These are phyloP conservation scores for Pythium aquatile DNA, from an alignment of 352 stramenopile genomes.

Conservation along the genomic window DNA sequence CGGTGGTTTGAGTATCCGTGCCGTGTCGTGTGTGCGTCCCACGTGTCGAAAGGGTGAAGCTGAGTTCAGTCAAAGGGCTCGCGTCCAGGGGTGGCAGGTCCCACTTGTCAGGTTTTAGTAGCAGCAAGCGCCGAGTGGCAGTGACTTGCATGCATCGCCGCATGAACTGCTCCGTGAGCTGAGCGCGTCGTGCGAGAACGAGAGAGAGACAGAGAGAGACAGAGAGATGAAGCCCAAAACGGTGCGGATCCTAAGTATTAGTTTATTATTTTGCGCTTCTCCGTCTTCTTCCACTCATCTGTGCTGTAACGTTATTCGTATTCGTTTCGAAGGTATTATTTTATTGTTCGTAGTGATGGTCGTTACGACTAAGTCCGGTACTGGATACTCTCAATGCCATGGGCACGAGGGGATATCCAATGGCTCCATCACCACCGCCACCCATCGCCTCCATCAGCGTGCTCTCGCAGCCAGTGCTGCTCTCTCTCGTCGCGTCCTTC, in stretches of 20 bases:
- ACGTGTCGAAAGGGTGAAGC: background rate
- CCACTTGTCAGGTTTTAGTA: constrained; percentile 7
- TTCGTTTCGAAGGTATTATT: too few relatives aligned
- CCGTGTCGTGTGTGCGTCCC: constrained; percentile 5
- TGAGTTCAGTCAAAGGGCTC: background rate
- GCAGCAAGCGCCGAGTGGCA: background rate
- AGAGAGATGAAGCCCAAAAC: background rate
- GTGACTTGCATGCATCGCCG: constrained; percentile 4
- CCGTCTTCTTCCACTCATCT: too few relatives aligned
- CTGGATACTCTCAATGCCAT: too few relatives aligned
- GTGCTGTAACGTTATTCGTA: too few relatives aligned
- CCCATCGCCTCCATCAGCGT: background rate
- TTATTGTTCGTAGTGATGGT: too few relatives aligned
- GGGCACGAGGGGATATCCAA: too few relatives aligned
- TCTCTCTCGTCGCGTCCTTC: constrained; percentile 19
- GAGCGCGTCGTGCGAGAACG: background rate
- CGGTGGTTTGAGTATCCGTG: constrained; percentile 2
- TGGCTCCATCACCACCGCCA: too few relatives aligned
- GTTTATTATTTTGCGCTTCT: constrained; percentile 29
- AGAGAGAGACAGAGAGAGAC: background rate
- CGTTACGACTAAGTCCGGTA: too few relatives aligned
- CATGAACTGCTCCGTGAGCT: background rate
- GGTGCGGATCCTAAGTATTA: constrained; percentile 31
- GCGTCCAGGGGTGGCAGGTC: background rate
- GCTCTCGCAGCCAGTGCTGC: constrained; percentile 16